phyloP scores from a whole-genome alignment of 2,329 filamentous ascomycete species.

The Fusarium illudens region DNA sequence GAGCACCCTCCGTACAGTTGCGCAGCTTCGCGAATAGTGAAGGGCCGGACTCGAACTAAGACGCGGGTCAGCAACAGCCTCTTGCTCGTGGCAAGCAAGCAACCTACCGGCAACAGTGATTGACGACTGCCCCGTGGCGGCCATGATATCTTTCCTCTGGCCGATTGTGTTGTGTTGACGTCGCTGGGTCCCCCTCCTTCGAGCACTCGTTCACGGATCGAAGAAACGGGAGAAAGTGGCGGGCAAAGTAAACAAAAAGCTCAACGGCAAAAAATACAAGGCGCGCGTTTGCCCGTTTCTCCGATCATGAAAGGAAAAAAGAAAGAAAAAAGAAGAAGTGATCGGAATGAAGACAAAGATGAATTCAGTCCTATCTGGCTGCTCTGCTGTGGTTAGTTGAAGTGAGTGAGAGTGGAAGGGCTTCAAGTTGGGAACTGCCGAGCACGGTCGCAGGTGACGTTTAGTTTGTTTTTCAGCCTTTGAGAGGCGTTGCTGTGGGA shows the following conservation, averaged over 20 bases:
- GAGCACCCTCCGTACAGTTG: conserved; percentile 69
- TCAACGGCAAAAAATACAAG: conserved; percentile 23
- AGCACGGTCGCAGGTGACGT: conserved; percentile 39
- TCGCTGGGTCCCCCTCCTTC: conserved; percentile 6
- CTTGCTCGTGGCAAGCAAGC: neutral
- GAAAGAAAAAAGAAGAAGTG: conserved; percentile 3
- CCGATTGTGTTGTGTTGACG: neutral
- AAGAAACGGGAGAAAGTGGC: neutral
- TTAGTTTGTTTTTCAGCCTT: conserved; percentile 34
- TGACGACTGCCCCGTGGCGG: conserved; percentile 55
- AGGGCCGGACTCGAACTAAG: conserved; percentile 73
- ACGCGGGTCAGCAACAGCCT: conserved; percentile 40
- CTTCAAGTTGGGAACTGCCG: conserved; percentile 19
- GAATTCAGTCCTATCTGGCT: conserved; percentile 23
- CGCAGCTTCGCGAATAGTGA: conserved; percentile 91
- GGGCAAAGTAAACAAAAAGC: conserved; percentile 37
- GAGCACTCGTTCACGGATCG: neutral
- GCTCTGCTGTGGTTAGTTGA: conserved; percentile 27
- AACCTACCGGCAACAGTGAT: conserved; percentile 66
- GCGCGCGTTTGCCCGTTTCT: conserved; percentile 18
- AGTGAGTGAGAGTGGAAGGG: conserved; percentile 2
- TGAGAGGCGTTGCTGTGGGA: conserved; percentile 36
- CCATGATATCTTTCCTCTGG: conserved; percentile 26
- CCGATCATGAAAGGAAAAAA: conserved; percentile 35
- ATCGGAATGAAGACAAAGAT: conserved; percentile 40